Evolutionary conservation across 257 asterid genomes (phyloP), one percentile per base, ranked within the genome.

Genomic region (Fraxinus americana): DNA sequence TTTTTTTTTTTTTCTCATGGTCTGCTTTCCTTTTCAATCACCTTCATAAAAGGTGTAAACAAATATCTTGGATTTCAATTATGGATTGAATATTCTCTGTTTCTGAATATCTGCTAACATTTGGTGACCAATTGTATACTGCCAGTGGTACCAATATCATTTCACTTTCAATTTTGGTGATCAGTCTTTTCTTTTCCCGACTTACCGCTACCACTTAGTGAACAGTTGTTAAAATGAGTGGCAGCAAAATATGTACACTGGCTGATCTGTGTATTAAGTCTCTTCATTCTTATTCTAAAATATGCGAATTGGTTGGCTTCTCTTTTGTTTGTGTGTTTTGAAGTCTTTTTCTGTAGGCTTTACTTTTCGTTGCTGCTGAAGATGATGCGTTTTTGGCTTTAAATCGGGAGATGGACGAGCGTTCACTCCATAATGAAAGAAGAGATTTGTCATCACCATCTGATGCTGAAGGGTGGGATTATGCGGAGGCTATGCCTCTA

Each of bases 301-400:
- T 67, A 27, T 59, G 66, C 23, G 12, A 30, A 48, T 71, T 73
- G 39, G 29, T 66, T 12, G 11, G 23, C 7, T 0, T 59, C 67
- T 23, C 30, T 59, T 59, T 77, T 25, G 27, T n/a, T 74, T 1
- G 59, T 68, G 38, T 69, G 63, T n/a, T 30, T 69, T 25, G 29
- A 2, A 29, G 63, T 38, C 70, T 41, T 27, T 73, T 45, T 59
- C 32, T 68, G 35, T 76, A 94, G 99, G 94, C 94, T 59, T 90
- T 94, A 80, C 97, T 92, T 85, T 94, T 87, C 38, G 84, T 88
- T 36, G 97, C 95, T 38, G 94, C 92, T 54, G 99, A 94, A 83
- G 99, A 94, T 71, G 98, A 90, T 88, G 92, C 97, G 0, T 91
- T 82, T 73, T 83, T 89, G 89, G 89, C 89, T 35, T 87, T 84